phyloP scores from a whole-genome alignment of 805 yeast species.

The Tanozyma kutaoensis region DNA sequence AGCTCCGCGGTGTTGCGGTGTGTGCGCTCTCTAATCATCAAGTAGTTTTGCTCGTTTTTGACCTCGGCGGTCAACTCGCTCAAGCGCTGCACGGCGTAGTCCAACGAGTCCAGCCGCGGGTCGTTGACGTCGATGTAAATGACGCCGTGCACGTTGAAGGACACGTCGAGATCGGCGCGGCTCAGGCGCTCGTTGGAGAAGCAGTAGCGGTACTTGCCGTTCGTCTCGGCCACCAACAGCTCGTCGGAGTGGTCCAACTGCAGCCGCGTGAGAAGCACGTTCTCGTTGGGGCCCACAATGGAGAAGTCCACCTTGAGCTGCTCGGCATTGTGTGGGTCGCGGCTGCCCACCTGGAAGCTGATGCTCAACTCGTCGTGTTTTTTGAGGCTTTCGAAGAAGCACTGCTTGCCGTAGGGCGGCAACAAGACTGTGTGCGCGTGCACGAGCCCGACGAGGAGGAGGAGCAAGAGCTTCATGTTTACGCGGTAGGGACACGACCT shows the following conservation, averaged over 20 bases:
- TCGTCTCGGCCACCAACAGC: constrained; percentile 45
- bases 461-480: constrained; percentile 1
- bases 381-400: constrained; percentile 77
- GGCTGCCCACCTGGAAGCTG: constrained; percentile 86
- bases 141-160: constrained; percentile 91
- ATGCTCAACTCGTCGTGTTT: constrained; percentile 78
- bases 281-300: constrained; percentile 27
- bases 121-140: constrained; percentile 72
- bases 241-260: constrained; percentile 75
- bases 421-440: constrained; percentile 70
- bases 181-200: constrained; percentile 77
- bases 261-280: constrained; percentile 33
- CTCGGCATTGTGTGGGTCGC: constrained; percentile 58
- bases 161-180: constrained; percentile 72
- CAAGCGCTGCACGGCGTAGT: constrained; percentile 67
- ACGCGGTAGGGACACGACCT: background rate
- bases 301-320: constrained; percentile 58
- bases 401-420: constrained; percentile 74
- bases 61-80: constrained; percentile 71
- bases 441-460: constrained; percentile 8
- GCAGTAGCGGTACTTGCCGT: constrained; percentile 78
- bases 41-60: constrained; percentile 83
- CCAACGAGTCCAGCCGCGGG: constrained; percentile 67
- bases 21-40: constrained; percentile 91
- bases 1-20: constrained; percentile 98